Evolutionary conservation across 768 basidiomycete species (phyloP).

Genomic region (Chlorophyllum brunneum): DNA sequence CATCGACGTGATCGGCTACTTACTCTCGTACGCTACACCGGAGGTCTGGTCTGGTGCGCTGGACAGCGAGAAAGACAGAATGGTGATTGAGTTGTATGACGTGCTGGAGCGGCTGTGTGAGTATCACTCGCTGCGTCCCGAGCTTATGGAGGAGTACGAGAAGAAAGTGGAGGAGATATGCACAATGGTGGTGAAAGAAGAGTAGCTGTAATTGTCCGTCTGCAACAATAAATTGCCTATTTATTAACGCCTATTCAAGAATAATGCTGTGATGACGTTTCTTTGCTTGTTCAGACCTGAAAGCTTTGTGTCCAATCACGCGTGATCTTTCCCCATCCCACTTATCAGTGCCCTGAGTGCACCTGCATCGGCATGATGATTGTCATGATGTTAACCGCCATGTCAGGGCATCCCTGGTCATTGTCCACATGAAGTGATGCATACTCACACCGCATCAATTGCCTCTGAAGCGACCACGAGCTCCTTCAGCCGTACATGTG

Average conservation of each 20-base stretch:
- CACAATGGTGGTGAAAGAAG: not conserved
- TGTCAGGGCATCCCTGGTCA: not conserved
- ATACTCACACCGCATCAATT: not conserved
- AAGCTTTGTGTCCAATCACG: not conserved
- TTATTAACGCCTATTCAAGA: not conserved
- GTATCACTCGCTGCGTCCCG: slow-evolving; percentile 2
- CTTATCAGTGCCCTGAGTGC: not conserved
- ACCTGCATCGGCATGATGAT: not conserved
- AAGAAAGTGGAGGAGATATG: slow-evolving; percentile 6
- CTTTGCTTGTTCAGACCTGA: not conserved
- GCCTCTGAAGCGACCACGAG: not conserved
- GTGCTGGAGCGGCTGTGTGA: slow-evolving; percentile 5
- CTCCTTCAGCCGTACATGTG: not conserved
- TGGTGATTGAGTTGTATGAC: not conserved
- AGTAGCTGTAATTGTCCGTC: not conserved
- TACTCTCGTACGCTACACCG: not conserved
- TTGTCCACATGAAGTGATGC: not conserved
- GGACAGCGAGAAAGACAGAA: not conserved
- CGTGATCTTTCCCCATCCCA: not conserved
- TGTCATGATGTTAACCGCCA: not conserved
- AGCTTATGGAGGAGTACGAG: slow-evolving; percentile 8
- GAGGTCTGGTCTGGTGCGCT: not conserved
- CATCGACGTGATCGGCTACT: slow-evolving; percentile 3
- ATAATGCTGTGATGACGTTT: not conserved
- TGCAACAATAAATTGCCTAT: too few species aligned